Conservation (phyloP, 768 basidiomycete genomes). For the Boletus reticuloceps region DNA sequence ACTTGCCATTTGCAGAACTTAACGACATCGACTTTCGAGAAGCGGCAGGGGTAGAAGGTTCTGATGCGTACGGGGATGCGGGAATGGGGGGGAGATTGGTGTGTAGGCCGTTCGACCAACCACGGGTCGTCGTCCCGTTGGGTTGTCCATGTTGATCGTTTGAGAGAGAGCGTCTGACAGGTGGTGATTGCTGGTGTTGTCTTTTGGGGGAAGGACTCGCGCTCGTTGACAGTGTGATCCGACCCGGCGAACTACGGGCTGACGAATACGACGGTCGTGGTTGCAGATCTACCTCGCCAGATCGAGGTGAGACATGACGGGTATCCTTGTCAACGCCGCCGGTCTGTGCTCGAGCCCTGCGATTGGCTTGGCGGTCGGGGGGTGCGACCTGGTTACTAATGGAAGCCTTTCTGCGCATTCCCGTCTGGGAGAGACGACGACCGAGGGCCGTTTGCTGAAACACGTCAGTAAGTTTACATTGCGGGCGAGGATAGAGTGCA, state of each 20-base stretch:
- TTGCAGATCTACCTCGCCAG: constrained; percentile 23
- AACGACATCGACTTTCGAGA: constrained; percentile 45
- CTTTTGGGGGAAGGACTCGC: constrained; percentile 25
- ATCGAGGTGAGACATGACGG: constrained; percentile 31
- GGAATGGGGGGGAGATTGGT: constrained; percentile 59
- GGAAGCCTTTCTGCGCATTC: constrained; percentile 28
- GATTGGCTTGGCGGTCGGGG: constrained; percentile 32
- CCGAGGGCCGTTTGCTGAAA: constrained; percentile 68
- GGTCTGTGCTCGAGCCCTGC: constrained; percentile 38
- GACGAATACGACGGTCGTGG: constrained; percentile 33
- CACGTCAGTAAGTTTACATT: constrained; percentile 5
- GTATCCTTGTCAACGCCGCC: constrained; percentile 33
- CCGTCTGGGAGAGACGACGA: constrained; percentile 62
- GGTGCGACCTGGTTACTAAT: constrained; percentile 11
- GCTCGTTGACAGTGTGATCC: constrained; percentile 21
- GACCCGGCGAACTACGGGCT: constrained; percentile 33
- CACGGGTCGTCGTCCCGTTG: constrained; percentile 24
- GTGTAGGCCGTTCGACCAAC: constrained; percentile 33
- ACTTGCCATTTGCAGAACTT: constrained; percentile 33
- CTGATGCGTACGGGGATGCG: constrained; percentile 65
- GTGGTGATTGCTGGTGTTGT: constrained; percentile 21
- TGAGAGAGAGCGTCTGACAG: constrained; percentile 32
- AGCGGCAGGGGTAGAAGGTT: constrained; percentile 55
- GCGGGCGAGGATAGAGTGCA: not conserved
- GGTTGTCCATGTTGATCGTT: constrained; percentile 28